Evolutionary conservation across 2,329 filamentous ascomycete genomes (phyloP), one percentile per base, ranked within the genome.

Genomic region (Metarhizium brunneum): DNA sequence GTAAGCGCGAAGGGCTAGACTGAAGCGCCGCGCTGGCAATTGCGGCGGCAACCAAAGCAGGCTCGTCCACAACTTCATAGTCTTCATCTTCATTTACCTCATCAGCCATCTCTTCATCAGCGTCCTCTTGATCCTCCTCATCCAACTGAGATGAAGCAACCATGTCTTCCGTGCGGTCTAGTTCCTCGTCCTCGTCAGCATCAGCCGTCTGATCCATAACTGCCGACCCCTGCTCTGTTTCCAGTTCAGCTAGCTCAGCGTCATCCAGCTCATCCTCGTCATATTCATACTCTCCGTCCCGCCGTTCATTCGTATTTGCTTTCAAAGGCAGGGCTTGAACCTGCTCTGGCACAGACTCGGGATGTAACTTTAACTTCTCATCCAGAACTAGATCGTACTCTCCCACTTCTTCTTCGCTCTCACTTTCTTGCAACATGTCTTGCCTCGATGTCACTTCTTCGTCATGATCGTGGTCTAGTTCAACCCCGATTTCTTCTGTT

Each of bases 1-100:
- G 76, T 58, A 81, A 69, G 58, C 76, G 76, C 52, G 68, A 74
- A 30, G 71, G 69, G 45, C 71, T 72, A 58, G 68, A 72, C 62
- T 63, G 71, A 61, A 68, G 71, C 59, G 65, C 63, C 54, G 58
- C 60, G 60, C 61, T 68, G 58, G 56, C 64, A 58, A 68, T 66
- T 7, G 68, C 72, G 50, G 60, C 43, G 16, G 38, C 50, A 3
- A 45, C 32, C 14, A 16, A n/a, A 18, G 20, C 48, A 43, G 40
- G 20, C 10, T 54, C 53, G 36, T 50, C 47, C 13, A 50, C 42
- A 18, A 45, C 20, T 25, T 45, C 42, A 20, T 45, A 18, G 25
- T 43, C 50, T 43, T 58, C 60, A 20, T 58, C 57, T 16, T 58
- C 54, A 13, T 58, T 54, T 20, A 54, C 35, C 5, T 50, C 50